phyloP scores from a whole-genome alignment of 768 basidiomycete species.

The Mycena indigotica region DNA sequence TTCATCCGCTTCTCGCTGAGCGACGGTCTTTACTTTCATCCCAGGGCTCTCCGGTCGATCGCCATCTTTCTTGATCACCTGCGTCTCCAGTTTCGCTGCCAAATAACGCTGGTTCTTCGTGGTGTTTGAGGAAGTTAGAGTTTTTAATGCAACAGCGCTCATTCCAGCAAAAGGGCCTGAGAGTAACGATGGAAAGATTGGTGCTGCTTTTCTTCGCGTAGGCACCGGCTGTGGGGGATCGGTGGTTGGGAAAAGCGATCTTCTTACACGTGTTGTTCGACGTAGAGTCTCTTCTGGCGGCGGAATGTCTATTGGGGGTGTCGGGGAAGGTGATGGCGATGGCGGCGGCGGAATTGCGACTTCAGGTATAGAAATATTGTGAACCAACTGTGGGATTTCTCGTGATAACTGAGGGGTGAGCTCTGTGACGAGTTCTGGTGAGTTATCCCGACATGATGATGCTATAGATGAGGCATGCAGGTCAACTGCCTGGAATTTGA shows the following conservation, averaged over 20 bases:
- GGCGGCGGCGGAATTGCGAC: not conserved
- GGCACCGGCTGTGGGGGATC: slow-evolving; percentile 27
- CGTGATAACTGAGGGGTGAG: not conserved
- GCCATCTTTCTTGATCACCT: slow-evolving; percentile 71
- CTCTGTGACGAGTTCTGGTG: not conserved
- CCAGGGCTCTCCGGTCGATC: slow-evolving; percentile 75
- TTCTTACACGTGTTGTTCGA: slow-evolving; percentile 56
- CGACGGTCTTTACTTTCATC: slow-evolving; percentile 69
- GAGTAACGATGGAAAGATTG: slow-evolving; percentile 34
- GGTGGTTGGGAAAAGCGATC: slow-evolving; percentile 27
- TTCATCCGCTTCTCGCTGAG: slow-evolving; percentile 70
- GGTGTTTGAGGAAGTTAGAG: slow-evolving; percentile 75
- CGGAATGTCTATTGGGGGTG: not conserved
- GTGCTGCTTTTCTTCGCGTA: slow-evolving; percentile 47
- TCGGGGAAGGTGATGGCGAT: slow-evolving; percentile 9
- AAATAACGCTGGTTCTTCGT: slow-evolving; percentile 68
- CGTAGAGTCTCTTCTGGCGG: slow-evolving; percentile 30
- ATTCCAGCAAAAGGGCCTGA: slow-evolving; percentile 60
- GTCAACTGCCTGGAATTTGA: slow-evolving; percentile 22
- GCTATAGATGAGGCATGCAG: slow-evolving; percentile 6
- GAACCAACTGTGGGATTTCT: too few species aligned
- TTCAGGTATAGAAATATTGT: not conserved
- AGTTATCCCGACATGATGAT: not conserved
- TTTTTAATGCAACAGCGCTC: slow-evolving; percentile 67
- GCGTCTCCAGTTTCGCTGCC: slow-evolving; percentile 62